Base-by-base conservation (phyloP, 2,329 filamentous ascomycete genomes). In the Aspergillus neoniger region DNA sequence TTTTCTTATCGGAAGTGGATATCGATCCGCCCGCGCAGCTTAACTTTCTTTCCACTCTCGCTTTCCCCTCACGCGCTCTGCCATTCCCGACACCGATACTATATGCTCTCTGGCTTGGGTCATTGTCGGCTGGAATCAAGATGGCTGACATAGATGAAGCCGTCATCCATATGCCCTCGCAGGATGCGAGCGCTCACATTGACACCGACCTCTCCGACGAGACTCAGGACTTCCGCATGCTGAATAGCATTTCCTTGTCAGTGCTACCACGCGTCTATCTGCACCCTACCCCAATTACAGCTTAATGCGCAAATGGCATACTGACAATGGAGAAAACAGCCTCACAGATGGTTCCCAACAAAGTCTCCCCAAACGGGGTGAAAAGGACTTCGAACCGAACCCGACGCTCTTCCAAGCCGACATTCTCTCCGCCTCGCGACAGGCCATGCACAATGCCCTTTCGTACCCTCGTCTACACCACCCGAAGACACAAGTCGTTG, bases 361-460 rank as follows among this genome's bases (percentile, higher is more conserved):
- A 15, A 68, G 87, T 68, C 84, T 93, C 10, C 92, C 96, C 38
- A 92, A 94, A 66, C 91, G 92, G 65, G 95, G 95, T 62, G 92
- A 96, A 75, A 99, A 99, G 77, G 95, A 99, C 79, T 99, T 97
- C 75, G 95, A 98, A 78, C 88, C 91, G 28, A 92, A 98, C 77
- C 91, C 91, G 51, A 98, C 95, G 2, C 85, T 86, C 32, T 86
- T 91, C 32, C 95, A 99, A 77, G 87, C 89, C 65, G 83, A 85
- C 59, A 86, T 89, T 8, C 87, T 99, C 55, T 89, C 92, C 70
- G 86, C 90, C 50, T 96, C 92, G 63, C 88, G 94, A 57, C 83
- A 85, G 67, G 94, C 93, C 19, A 95, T 99, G 90, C 91, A 96
- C 76, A 88, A 92, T 68, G 93, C 94, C 2, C 83, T 98, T 58